Evolutionary conservation across 306 rosid genomes (phyloP), one percentile per base, ranked within the genome.

Genomic region (Neltuma alba): DNA sequence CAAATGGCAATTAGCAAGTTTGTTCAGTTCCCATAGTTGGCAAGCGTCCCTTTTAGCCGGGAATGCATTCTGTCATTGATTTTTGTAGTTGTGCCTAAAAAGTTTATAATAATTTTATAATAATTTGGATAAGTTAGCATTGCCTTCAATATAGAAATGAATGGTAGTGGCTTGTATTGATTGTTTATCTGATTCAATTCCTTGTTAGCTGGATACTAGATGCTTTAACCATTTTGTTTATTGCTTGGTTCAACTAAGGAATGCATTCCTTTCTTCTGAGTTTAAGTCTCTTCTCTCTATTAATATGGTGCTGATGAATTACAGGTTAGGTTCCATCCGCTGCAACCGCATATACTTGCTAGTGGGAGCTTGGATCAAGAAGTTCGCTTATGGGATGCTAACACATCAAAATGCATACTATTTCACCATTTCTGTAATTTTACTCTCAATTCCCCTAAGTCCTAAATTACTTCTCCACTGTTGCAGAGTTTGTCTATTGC

Each of bases 331-430:
- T 96, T 96, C 85, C 99, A 96, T 88, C 99, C 98, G 2, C 74
- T 91, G 82, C 72, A 82, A 68, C 94, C 99, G 7, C 87, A 91
- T 74, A 89, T 96, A 80, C 92, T 96, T 85, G 98, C 98, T n/a
- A 96, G 98, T 83, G 99, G 99, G 82, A 96, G 99, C 80, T 90
- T 96, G 92, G 99, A 96, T 89, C 97, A 96, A 76, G 98, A 91
- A 86, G 99, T 96, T 85, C 94, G 94, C 44, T 80, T 93, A 58
- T 96, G 99, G 99, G 93, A 96, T 86, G 92, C 98, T 70, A 91
- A 88, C 54, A 89, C 97, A 21, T 89, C 97, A 47, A 94, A 91
- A 79, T 96, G 99, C 89, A 87, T 91, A 74, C 89, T 89, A 75
- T 93, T 94, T 16, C 97, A 88, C 64, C 93, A 93, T 80, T 93